Conservation (phyloP, 73 alveolate species). For the Stentor roeselii region DNA sequence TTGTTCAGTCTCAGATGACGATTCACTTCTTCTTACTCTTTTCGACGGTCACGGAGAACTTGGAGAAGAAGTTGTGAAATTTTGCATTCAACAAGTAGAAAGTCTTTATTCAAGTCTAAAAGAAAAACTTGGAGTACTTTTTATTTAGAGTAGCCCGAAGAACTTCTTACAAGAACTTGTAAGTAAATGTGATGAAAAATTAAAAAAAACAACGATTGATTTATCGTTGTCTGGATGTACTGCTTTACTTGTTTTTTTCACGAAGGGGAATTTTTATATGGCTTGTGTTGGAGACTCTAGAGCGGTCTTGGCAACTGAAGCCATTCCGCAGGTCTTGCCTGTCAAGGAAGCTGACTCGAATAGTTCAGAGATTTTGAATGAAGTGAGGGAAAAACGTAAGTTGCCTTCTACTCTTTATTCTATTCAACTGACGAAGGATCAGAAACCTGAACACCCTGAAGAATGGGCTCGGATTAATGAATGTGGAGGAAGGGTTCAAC, state of each 20-base stretch:
- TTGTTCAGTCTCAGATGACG: neutral
- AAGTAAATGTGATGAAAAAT: constrained; percentile 15
- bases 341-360: neutral
- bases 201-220: constrained; percentile 10
- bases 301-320: neutral
- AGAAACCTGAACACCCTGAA: constrained; percentile 26
- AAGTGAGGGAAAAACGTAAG: neutral
- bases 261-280: neutral
- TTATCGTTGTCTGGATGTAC: constrained; percentile 23
- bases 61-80: constrained; percentile 26
- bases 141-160: neutral
- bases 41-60: constrained; percentile 26
- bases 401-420: neutral
- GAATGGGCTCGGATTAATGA: constrained; percentile 9
- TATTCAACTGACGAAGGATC: constrained; percentile 20
- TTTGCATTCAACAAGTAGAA: neutral
- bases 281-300: constrained; percentile 29
- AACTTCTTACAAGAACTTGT: neutral
- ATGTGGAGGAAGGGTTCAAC: constrained; percentile 26
- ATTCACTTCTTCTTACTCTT: neutral
- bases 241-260: neutral
- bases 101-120: neutral
- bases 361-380: neutral
- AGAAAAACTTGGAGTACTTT: neutral
- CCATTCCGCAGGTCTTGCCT: neutral